Evolutionary conservation across 106 monocot genomes (phyloP), one percentile per base, ranked within the genome.

Genomic region (Iris macrosiphon): DNA sequence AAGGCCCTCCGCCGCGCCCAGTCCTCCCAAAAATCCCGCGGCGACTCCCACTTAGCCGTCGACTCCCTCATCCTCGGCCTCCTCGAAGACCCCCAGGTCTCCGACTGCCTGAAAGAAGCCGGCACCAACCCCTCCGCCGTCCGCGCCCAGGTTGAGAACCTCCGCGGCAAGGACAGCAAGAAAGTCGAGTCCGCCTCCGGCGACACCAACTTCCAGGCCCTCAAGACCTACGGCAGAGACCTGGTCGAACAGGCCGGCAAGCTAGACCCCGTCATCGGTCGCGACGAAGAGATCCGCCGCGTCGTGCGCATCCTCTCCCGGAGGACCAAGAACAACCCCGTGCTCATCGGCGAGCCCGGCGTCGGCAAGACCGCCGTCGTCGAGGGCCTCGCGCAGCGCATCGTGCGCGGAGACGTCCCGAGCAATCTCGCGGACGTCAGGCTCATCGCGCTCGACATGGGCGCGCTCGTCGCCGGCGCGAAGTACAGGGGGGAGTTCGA

Each of bases 341-440:
- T 88, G 0, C 66, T 88, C 20, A 79, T 88, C 13, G 87, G 87
- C 9, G 87, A 88, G 61, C 87, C 87, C 2, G 87, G 87, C 0
- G 87, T 88, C 2, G 87, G 87, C 5, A 82, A 81, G 60, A 88
- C 87, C 0, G 81, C 87, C 0, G 78, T 88, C 1, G 81, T 88
- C 1, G 87, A 88, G 38, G 87, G 87, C 14, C 56, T 88, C 10
- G 82, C 87, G 0, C 87, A 88, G 61, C 53, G 87, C 26, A 71
- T 88, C 16, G 77, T 82, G 16, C 43, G 75, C 1, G 87, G 87
- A 9, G 82, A 81, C 16, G 75, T 88, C 4, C 81, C 78, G 0
- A 78, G 72, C 54, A 75, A 82, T 71, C 67, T 88, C 8, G 45
- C 29, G 19, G 78, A 88, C 38, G 82, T 82, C 20, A 47, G 82